Percentiles rank a stretch among this genome's conserved stretches.
phyloP scores from a whole-genome alignment of 2,329 filamentous ascomycete genomes.

The Parastagonospora nodorum region DNA sequence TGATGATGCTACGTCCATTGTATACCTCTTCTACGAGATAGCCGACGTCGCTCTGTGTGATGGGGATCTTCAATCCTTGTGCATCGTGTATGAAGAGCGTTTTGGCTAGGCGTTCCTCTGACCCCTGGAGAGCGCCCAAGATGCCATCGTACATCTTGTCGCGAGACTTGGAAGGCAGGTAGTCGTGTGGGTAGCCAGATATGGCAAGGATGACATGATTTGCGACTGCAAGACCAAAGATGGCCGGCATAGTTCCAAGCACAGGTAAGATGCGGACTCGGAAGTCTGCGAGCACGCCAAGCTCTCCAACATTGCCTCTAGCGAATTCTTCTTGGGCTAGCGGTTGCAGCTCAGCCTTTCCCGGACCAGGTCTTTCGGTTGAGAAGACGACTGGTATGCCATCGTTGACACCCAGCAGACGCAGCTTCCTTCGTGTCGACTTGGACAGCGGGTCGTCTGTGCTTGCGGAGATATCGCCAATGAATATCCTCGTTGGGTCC shows the following conservation, averaged over 20 bases:
- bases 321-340: conserved; percentile 84
- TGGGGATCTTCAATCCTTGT: conserved; percentile 76
- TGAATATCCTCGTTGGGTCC: conserved; percentile 78
- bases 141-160: conserved; percentile 94
- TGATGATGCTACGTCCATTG: conserved; percentile 79
- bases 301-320: conserved; percentile 83
- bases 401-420: conserved; percentile 74
- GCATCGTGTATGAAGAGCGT: conserved; percentile 58
- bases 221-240: conserved; percentile 89
- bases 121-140: conserved; percentile 72
- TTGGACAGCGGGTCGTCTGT: conserved; percentile 89
- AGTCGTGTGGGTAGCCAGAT: conserved; percentile 82
- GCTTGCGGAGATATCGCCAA: conserved; percentile 88
- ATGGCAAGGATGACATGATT: conserved; percentile 91
- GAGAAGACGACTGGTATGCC: conserved; percentile 94
- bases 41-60: conserved; percentile 80
- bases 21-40: conserved; percentile 92
- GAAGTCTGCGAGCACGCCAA: conserved; percentile 90
- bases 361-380: conserved; percentile 84
- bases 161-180: conserved; percentile 76
- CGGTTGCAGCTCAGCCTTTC: conserved; percentile 88
- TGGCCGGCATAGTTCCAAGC: conserved; percentile 93
- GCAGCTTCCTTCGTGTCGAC: conserved; percentile 78
- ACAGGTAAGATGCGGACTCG: conserved; percentile 93
- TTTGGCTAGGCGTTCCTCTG: conserved; percentile 76